A percentile compares a stretch with the other conserved stretches of the same genome.
Evolutionary conservation across 192 early-diverging fungal species (phyloP).

Genomic region (Entophlyctis helioformis): DNA sequence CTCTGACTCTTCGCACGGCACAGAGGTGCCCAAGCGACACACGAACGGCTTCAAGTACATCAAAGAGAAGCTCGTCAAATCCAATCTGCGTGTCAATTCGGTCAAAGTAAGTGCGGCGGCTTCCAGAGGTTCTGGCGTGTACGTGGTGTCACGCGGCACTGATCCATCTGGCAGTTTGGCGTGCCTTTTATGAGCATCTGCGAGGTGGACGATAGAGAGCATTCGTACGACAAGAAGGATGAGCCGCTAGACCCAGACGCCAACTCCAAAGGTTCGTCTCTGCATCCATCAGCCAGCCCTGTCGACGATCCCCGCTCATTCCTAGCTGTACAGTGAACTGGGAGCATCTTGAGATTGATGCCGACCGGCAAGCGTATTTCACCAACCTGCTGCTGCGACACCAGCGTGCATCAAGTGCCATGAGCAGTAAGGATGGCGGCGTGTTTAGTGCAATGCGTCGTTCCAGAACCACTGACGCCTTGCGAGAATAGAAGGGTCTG

Average conservation of each 20-base stretch:
- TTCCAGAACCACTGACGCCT: no score
- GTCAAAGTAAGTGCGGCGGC: slow-evolving; percentile 19
- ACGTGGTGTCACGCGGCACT: not conserved
- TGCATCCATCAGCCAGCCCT: no score
- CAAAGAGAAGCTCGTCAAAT: slow-evolving; percentile 30
- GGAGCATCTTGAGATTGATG: slow-evolving; percentile 28
- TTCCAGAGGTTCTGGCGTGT: not conserved
- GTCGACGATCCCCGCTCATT: not conserved
- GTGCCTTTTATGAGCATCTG: slow-evolving; percentile 23
- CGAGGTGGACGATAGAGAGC: no score
- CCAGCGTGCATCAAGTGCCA: no score
- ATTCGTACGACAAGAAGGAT: no score
- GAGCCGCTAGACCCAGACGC: no score
- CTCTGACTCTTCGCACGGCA: not conserved
- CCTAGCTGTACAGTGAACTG: slow-evolving; percentile 18
- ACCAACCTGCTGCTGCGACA: slow-evolving; percentile 20
- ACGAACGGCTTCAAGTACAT: slow-evolving; percentile 24
- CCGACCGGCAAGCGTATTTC: slow-evolving; percentile 32
- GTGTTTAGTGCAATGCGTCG: no score
- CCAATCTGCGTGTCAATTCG: slow-evolving; percentile 25
- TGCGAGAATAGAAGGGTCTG: no score
- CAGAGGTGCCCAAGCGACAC: slow-evolving; percentile 14
- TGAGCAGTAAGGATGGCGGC: no score
- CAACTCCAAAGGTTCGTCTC: no score
- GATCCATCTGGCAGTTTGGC: slow-evolving; percentile 17